These are phyloP conservation scores for Cutaneotrichosporon sp. DNA, from an alignment of 1,284 basidiomycete species.

Conservation along the genomic window DNA sequence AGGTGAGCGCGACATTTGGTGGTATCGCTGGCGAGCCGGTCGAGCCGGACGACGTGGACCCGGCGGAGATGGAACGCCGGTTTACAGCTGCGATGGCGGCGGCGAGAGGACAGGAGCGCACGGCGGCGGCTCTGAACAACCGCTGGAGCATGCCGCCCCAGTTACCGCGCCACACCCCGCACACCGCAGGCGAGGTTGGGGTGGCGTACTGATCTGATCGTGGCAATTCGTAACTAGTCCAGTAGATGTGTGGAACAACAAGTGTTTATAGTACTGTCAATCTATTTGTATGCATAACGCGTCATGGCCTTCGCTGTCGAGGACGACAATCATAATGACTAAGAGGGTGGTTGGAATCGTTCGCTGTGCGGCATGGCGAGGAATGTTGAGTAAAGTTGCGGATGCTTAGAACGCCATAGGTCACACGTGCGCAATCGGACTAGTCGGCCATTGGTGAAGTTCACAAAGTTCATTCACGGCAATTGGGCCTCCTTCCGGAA, in stretches of 20 bases:
- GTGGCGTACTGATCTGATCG: not conserved
- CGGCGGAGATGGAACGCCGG: slow-evolving; percentile 13
- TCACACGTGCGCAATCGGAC: too few relatives aligned
- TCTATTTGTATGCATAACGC: not conserved
- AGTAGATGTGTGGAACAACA: not conserved
- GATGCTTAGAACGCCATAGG: too few relatives aligned
- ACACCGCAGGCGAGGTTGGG: not conserved
- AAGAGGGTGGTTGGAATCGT: too few relatives aligned
- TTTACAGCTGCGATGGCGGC: slow-evolving; percentile 5
- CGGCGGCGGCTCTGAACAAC: not conserved
- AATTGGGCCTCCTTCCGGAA: too few relatives aligned
- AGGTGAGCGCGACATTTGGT: not conserved
- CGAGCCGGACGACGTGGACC: slow-evolving; percentile 3
- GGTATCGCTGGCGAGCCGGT: not conserved
- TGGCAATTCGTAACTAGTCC: too few relatives aligned
- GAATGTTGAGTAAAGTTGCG: too few relatives aligned
- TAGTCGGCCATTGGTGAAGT: too few relatives aligned
- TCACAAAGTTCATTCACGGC: too few relatives aligned
- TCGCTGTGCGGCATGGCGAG: too few relatives aligned
- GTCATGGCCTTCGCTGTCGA: too few relatives aligned
- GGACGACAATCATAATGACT: too few relatives aligned
- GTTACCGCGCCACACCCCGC: not conserved
- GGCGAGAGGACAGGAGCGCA: not conserved
- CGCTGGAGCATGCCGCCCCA: slow-evolving; percentile 3
- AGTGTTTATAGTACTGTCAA: not conserved